Conservation (phyloP, 2,329 filamentous ascomycete genomes). For the Nothophaeocryptopus gaeumannii region DNA sequence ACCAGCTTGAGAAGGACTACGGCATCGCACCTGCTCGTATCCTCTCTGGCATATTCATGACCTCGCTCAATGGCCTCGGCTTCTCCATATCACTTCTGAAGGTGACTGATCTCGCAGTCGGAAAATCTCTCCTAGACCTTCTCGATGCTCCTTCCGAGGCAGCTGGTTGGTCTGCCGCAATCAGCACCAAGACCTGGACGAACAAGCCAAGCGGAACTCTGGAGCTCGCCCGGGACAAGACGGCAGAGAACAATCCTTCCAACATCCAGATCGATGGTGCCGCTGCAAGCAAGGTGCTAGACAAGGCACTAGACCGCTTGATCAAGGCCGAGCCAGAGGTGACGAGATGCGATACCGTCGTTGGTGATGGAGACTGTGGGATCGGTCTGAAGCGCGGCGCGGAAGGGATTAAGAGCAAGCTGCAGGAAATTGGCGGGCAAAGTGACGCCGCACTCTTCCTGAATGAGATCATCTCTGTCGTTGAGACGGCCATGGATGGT, state of each 20-base stretch:
- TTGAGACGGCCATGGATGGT: conserved; percentile 70
- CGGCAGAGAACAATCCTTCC: conserved; percentile 49
- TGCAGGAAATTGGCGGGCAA: conserved; percentile 40
- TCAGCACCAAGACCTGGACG: conserved; percentile 58
- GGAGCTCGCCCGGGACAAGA: conserved; percentile 37
- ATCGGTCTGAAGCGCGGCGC: conserved; percentile 82
- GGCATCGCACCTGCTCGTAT: conserved; percentile 61
- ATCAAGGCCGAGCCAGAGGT: conserved; percentile 64
- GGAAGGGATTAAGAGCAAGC: conserved; percentile 55
- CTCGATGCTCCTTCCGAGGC: conserved; percentile 67
- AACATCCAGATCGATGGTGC: conserved; percentile 55
- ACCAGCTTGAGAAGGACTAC: conserved; percentile 58
- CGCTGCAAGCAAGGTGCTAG: conserved; percentile 52
- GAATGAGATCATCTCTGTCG: conserved; percentile 58
- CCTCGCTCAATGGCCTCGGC: conserved; percentile 67
- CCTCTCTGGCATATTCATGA: conserved; percentile 67
- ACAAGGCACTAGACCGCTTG: conserved; percentile 57
- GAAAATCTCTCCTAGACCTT: conserved; percentile 63
- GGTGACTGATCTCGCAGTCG: conserved; percentile 59
- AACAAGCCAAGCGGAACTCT: conserved; percentile 40
- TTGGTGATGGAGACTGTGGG: conserved; percentile 88
- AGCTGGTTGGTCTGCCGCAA: conserved; percentile 63
- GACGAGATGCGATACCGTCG: conserved; percentile 71
- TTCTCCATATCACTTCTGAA: conserved; percentile 68
- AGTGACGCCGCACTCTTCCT: conserved; percentile 59